Evolutionary conservation across 208 protist genomes (phyloP).

Genomic region (Porcisia hertigi): DNA sequence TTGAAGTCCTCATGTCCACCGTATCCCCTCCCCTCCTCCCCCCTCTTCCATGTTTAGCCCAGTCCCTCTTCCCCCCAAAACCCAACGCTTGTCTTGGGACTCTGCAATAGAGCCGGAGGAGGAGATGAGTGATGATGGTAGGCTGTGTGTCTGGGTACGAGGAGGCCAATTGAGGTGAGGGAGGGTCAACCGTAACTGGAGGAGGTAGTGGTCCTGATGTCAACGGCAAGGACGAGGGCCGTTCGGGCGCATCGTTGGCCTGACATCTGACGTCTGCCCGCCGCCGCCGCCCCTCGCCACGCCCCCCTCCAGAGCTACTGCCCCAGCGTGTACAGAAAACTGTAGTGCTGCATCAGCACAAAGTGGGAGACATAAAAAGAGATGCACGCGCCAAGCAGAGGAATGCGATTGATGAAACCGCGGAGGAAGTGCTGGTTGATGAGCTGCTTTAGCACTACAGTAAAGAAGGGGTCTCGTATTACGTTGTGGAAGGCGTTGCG

Average conservation of each 20-base stretch:
- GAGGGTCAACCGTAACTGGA: too few relatives aligned
- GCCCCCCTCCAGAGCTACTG: conserved; percentile 29
- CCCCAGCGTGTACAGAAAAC: conserved; percentile 80
- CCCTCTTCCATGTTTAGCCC: too few relatives aligned
- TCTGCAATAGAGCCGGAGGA: too few relatives aligned
- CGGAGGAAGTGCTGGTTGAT: conserved; percentile 66
- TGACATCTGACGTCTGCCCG: background rate
- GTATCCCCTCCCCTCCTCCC: too few relatives aligned
- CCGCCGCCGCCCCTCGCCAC: background rate
- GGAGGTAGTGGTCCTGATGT: too few relatives aligned
- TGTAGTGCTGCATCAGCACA: conserved; percentile 85
- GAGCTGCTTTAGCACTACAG: conserved; percentile 63
- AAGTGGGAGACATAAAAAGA: conserved; percentile 69
- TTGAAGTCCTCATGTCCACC: too few relatives aligned
- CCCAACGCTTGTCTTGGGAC: too few relatives aligned
- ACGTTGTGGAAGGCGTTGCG: conserved; percentile 56
- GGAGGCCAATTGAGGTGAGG: too few relatives aligned
- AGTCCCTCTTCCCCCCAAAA: too few relatives aligned
- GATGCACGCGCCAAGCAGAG: conserved; percentile 65
- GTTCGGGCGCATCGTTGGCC: background rate
- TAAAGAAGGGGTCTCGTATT: conserved; percentile 85
- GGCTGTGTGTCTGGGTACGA: too few relatives aligned
- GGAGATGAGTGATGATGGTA: too few relatives aligned
- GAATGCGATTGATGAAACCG: conserved; percentile 74
- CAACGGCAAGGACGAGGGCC: background rate